Base-by-base conservation (phyloP, 306 rosid species). In the Prunus mume region DNA sequence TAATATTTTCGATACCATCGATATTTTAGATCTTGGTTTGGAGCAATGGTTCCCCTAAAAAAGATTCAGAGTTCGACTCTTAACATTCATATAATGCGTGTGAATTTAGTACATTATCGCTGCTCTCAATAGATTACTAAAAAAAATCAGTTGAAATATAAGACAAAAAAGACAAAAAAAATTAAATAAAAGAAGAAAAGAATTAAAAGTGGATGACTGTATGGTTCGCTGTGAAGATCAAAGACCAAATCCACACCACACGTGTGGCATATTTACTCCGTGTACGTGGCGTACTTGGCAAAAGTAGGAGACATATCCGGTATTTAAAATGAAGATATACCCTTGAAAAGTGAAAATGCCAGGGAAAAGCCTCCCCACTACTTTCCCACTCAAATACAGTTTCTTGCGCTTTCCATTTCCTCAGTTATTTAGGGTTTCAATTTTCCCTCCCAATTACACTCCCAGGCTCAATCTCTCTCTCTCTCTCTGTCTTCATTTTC, bases 331-430 rank as follows among this genome's bases (percentile, higher is more conserved):
- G 13, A 64, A 3, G 25, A 5, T 30, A 9, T 28, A 28, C 30
- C 30, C 30, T 28, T 28, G 30, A 28, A 28, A 28, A 28, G 2
- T 28, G 30, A 28, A 28, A 28, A 28, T 64, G 34, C 70, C 70
- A 38, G 41, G n/a, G 2, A 9, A 65, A 34, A 38, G 19, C 56
- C 20, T 12, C 10, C 9, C n/a, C 41, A 34, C 8, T 34, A 62
- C 65, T 79, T 86, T 87, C 81, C 91, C 88, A 65, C 88, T 46
- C 77, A 56, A 87, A 68, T 54, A 10, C 85, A 80, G 41, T 69
- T 65, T 72, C 73, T 80, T 80, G 91, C 88, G 81, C 87, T 75
- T 83, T 62, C 50, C 55, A 19, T 52, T 68, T 6, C 27, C 63
- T 56, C 45, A 3, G 5, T 1, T 50, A 17, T 6, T 65, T 86